Base-by-base conservation (phyloP, 345 rosid genomes). In the Anacardium occidentale region DNA sequence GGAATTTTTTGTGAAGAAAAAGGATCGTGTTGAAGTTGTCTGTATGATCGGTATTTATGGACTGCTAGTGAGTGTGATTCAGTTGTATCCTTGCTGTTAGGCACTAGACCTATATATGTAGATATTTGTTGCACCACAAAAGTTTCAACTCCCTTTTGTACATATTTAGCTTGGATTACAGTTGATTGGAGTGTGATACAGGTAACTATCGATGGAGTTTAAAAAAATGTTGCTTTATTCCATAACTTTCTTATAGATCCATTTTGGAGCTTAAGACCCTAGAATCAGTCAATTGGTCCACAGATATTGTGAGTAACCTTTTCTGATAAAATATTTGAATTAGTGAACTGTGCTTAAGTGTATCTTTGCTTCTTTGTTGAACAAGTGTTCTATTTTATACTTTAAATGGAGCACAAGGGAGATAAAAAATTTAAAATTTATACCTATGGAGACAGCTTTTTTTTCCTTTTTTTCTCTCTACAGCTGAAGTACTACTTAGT, bases 1-100 rank as follows among this genome's bases (percentile, higher is more conserved):
- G 91, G 91, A 87, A 76, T 84, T 85, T 59, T 84, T 84, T 59
- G 89, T 85, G 6, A 85, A 84, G 86, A 83, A 80, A 48, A 84
- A 68, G 66, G 88, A 84, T 68, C 84, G 77, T 0, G 62, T 84
- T 7, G 91, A 89, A 83, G 82, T 87, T 61, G 81, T 89, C 64
- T 10, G 81, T 40, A 81, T 87, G 90, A 63, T 87, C 6, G 87
- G 90, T 40, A 62, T 78, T 5, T 87, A 47, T 10, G 94, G 91
- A 29, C 34, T 78, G 55, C 75, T 89, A 6, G 78, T 85, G 66
- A 84, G 87, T 21, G 63, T 71, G 44, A 60, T 83, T 63, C 76
- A 86, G 64, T 64, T 83, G 91, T 89, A 87, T 82, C 83, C 84
- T 81, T 70, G 70, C 11, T 14, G 21, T 1, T 32, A 21, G 56